phyloP scores from a whole-genome alignment of 169 alveolate species.

The Theileria luwenshuni region DNA sequence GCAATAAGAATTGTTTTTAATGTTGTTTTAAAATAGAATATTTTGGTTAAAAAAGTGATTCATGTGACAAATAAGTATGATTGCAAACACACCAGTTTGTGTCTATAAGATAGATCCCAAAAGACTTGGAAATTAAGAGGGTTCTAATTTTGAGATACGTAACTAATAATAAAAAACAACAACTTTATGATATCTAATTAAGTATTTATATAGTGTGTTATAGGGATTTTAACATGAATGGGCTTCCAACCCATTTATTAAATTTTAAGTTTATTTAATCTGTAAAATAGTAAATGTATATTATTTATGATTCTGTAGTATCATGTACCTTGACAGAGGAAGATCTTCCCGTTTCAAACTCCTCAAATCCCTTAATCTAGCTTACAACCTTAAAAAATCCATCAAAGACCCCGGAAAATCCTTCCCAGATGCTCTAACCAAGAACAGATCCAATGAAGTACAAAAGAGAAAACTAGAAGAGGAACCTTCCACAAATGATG shows the following conservation, averaged over 20 bases:
- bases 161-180: background rate
- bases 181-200: background rate
- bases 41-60: background rate
- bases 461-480: background rate
- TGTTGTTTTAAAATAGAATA: background rate
- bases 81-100: background rate
- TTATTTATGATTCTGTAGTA: background rate
- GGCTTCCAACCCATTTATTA: background rate
- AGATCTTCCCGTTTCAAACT: conserved; percentile 39
- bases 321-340: conserved; percentile 7
- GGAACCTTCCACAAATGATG: conserved; percentile 18
- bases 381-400: background rate
- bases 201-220: conserved; percentile 8
- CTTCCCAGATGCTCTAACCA: background rate
- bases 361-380: conserved; percentile 6
- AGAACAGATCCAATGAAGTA: background rate
- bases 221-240: background rate
- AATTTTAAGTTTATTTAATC: background rate
- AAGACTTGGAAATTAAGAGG: background rate
- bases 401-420: background rate
- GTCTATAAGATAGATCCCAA: conserved; percentile 5
- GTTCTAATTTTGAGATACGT: background rate
- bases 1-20: background rate
- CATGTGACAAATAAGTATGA: background rate
- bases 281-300: conserved; percentile 2